Evolutionary conservation across 768 basidiomycete genomes (phyloP).

Genomic region (Lentinula boryana): DNA sequence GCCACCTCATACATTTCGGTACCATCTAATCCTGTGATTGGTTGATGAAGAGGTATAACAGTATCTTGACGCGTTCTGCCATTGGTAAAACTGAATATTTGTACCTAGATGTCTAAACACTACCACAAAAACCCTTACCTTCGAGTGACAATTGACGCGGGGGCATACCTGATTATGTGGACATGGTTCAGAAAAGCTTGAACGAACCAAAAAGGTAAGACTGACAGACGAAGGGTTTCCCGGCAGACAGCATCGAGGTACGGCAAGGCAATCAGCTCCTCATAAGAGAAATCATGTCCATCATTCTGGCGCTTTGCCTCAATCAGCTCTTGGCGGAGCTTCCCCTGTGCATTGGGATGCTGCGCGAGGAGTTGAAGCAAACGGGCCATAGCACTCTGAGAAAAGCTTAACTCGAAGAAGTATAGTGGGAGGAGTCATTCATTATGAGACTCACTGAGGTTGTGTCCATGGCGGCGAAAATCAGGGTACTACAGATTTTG

Average conservation of each 20-base stretch:
- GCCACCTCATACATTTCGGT: conserved; percentile 14
- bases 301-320: conserved; percentile 18
- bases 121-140: conserved; percentile 14
- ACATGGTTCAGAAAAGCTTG: background rate
- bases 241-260: conserved; percentile 35
- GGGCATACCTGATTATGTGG: conserved; percentile 15
- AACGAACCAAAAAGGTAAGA: background rate
- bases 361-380: conserved; percentile 25
- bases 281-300: conserved; percentile 25
- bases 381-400: conserved; percentile 22
- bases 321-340: conserved; percentile 27
- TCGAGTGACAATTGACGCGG: conserved; percentile 16
- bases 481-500: conserved; percentile 21
- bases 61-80: conserved; percentile 23
- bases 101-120: too few relatives aligned
- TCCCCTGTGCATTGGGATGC: conserved; percentile 30
- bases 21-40: conserved; percentile 25
- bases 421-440: background rate
- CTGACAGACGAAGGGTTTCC: conserved; percentile 33
- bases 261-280: conserved; percentile 27
- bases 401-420: background rate
- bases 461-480: conserved; percentile 37
- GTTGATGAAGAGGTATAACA: conserved; percentile 27
- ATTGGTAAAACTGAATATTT: background rate
- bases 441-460: conserved; percentile 19